phyloP scores from a whole-genome alignment of 2,329 filamentous ascomycete species.

The Ophiostoma tasmaniense region DNA sequence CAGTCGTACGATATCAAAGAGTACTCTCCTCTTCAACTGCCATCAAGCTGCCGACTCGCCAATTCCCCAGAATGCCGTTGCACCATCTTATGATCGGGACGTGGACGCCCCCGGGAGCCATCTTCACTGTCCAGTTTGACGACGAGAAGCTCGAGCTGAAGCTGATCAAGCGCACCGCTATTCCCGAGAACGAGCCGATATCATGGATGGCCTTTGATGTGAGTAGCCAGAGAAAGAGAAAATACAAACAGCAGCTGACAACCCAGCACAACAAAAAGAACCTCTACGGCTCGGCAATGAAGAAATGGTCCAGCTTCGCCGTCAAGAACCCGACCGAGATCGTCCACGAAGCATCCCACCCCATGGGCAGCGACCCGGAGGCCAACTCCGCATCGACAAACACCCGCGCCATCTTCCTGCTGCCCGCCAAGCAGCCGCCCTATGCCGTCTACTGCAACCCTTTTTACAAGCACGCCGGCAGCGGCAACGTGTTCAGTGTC shows the following conservation, averaged over 20 bases:
- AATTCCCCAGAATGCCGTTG: constrained; percentile 49
- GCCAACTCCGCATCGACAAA: constrained; percentile 64
- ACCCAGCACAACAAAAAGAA: constrained; percentile 67
- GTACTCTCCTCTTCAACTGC: background rate
- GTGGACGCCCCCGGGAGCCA: constrained; percentile 82
- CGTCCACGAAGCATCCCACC: constrained; percentile 62
- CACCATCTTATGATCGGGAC: constrained; percentile 90
- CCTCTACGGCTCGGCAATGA: constrained; percentile 86
- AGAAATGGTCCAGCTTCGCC: constrained; percentile 80
- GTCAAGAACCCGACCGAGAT: constrained; percentile 71
- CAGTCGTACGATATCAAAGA: background rate
- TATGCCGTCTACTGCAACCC: constrained; percentile 83
- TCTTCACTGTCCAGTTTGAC: constrained; percentile 83
- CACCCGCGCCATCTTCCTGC: constrained; percentile 81
- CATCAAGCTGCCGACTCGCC: background rate
- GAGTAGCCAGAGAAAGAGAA: constrained; percentile 27
- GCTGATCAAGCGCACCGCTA: constrained; percentile 70
- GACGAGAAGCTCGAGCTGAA: constrained; percentile 67
- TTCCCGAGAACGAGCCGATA: constrained; percentile 76
- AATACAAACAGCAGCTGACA: constrained; percentile 25
- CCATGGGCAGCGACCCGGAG: constrained; percentile 63
- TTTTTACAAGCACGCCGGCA: constrained; percentile 79
- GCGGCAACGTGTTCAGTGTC: constrained; percentile 67
- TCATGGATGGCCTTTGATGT: constrained; percentile 92
- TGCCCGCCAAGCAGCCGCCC: constrained; percentile 68